Conservation (phyloP, 345 rosid genomes). For the Ceriops zippeliana region DNA sequence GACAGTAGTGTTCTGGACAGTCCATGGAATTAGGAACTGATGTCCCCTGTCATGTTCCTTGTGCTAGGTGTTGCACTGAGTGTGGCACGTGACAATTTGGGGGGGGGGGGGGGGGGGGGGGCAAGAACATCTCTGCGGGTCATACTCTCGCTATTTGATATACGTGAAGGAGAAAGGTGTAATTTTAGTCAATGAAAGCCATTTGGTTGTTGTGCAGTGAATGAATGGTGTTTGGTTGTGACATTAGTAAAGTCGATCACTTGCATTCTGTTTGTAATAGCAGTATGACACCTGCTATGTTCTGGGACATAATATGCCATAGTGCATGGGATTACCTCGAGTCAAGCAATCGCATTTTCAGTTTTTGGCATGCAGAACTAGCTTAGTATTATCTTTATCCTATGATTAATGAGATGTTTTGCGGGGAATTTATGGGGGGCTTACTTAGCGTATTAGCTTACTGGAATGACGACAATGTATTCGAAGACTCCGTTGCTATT, state of each 20-base stretch:
- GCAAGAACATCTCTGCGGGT: conserved; percentile 22
- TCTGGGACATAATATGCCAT: background rate
- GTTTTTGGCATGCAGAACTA: conserved; percentile 4
- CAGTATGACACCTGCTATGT: too few relatives aligned
- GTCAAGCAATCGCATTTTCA: conserved; percentile 4
- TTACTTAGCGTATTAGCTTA: too few relatives aligned
- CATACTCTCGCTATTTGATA: conserved; percentile 15
- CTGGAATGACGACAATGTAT: too few relatives aligned
- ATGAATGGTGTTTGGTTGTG: too few relatives aligned
- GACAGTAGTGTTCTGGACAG: conserved; percentile 50
- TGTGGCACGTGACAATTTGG: conserved; percentile 10
- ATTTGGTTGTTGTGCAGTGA: conserved; percentile 14
- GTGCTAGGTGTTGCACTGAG: conserved; percentile 14
- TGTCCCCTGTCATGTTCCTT: conserved; percentile 19
- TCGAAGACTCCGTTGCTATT: too few relatives aligned
- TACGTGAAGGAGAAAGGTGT: conserved; percentile 20
- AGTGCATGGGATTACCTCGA: background rate
- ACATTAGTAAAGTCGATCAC: too few relatives aligned
- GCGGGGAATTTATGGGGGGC: too few relatives aligned
- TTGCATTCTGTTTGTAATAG: too few relatives aligned
- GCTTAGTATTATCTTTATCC: background rate
- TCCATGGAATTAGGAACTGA: conserved; percentile 16
- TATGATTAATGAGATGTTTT: too few relatives aligned
- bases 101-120: conserved; percentile 7
- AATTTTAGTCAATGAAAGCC: conserved; percentile 28